Base-by-base conservation (phyloP, 1,284 basidiomycete genomes). In the Trametes polyzona region DNA sequence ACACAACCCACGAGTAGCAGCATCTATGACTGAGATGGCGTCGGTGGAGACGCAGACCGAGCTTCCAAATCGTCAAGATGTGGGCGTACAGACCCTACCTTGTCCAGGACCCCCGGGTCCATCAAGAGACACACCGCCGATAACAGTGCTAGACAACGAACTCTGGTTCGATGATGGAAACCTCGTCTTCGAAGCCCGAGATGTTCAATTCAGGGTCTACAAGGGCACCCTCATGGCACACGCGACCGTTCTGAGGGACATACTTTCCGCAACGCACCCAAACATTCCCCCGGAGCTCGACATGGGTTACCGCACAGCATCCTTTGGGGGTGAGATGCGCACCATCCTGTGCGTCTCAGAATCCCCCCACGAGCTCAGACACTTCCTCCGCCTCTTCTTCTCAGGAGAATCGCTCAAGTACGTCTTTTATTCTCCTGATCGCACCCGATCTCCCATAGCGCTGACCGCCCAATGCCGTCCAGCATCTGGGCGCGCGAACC, bases 101-200 rank as follows among this genome's bases (percentile, higher is more conserved):
- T n/a, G n/a, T n/a, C n/a, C n/a, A n/a, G n/a, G n/a, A n/a, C n/a
- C n/a, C n/a, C n/a, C n/a, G n/a, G n/a, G n/a, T n/a, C n/a, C n/a
- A n/a, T n/a, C n/a, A n/a, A 35, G 6, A 35, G 17, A n/a, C n/a
- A n/a, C n/a, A n/a, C n/a, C n/a, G n/a, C n/a, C n/a, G n/a, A n/a
- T n/a, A n/a, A n/a, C n/a, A n/a, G n/a, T n/a, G n/a, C n/a, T n/a
- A 46, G 58, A 61, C 23, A 36, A 47, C 19, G 57, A 62, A 16
- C 29, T 66, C 12, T 69, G 67, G 67, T 63, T 49, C 30, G 52
- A 61, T 4, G 68, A 69, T 32, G 69, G 68, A 1, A 70, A 65
- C 39, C 49, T 70, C 35, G 44, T 63, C 3, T 57, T 70, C 11
- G 12, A 58, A 12, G 59, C 68, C 0, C 55, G 51, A 10, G 32